Percentiles rank a stretch among this genome's conserved stretches.
Conservation (phyloP, 1,284 basidiomycete species). For the Marasmius fiardii region DNA sequence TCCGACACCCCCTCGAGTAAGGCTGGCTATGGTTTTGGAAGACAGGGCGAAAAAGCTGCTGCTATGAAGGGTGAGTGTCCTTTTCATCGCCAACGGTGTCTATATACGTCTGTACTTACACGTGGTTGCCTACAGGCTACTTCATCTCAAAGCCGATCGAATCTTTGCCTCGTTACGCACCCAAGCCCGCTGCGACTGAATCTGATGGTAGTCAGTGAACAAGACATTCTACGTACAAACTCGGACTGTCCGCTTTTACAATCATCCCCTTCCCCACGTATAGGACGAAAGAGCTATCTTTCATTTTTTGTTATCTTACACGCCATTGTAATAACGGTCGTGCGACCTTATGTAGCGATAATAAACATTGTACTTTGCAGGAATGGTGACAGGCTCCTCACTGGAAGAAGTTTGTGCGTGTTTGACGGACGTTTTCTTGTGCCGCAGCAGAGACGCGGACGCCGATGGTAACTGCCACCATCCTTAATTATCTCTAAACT, state of each 20-base stretch:
- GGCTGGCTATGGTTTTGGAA: slow-evolving; percentile 60
- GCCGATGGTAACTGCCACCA: background rate
- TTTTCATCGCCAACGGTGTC: background rate
- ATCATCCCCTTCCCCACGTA: no score
- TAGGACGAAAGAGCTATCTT: no score
- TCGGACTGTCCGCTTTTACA: no score
- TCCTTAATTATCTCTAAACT: background rate
- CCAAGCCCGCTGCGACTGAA: slow-evolving; percentile 9
- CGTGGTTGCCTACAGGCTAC: slow-evolving; percentile 30
- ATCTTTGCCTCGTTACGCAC: slow-evolving; percentile 51
- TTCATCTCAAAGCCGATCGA: slow-evolving; percentile 55
- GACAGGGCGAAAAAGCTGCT: slow-evolving; percentile 75
- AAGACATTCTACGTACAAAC: no score
- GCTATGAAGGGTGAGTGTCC: slow-evolving; percentile 45
- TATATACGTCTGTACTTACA: background rate
- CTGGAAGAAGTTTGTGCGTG: background rate
- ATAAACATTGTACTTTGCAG: background rate
- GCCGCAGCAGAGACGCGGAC: background rate
- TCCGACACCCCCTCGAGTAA: slow-evolving; percentile 28
- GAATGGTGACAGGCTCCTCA: no score
- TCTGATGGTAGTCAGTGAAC: background rate
- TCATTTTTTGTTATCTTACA: no score
- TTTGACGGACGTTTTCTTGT: background rate
- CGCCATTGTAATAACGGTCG: no score
- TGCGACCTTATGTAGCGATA: background rate